Evolutionary conservation across 768 basidiomycete species (phyloP).

Genomic region (Termitomyces sp.): DNA sequence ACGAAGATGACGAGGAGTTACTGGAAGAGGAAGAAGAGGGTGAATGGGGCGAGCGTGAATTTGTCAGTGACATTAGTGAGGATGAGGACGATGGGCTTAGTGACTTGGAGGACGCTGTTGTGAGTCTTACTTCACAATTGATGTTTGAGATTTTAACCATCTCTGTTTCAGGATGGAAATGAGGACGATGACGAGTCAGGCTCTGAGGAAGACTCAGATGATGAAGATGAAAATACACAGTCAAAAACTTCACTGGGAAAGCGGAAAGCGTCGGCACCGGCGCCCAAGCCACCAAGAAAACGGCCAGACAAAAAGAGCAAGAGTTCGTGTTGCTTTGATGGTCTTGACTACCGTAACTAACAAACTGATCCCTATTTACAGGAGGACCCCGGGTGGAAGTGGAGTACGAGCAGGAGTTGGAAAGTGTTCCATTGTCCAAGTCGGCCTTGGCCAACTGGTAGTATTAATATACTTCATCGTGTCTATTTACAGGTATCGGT

Average conservation of each 20-base stretch:
- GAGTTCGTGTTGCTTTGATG: slow-evolving; percentile 35
- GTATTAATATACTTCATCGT: background rate
- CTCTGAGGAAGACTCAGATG: slow-evolving; percentile 41
- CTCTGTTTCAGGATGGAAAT: slow-evolving; percentile 27
- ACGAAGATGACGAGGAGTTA: slow-evolving; percentile 59
- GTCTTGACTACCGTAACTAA: background rate
- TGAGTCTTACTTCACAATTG: slow-evolving; percentile 26
- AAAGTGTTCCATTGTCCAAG: slow-evolving; percentile 52
- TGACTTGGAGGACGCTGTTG: slow-evolving; percentile 66
- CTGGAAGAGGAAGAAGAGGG: slow-evolving; percentile 43
- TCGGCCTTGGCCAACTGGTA: slow-evolving; percentile 53
- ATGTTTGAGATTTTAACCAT: background rate
- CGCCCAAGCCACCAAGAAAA: slow-evolving; percentile 41
- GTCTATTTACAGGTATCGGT: background rate
- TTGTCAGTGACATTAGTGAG: slow-evolving; percentile 71
- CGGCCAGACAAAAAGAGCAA: slow-evolving; percentile 57
- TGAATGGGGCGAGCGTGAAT: slow-evolving; percentile 61
- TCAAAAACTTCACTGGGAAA: slow-evolving; percentile 55
- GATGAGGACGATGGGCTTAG: slow-evolving; percentile 61
- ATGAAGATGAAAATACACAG: slow-evolving; percentile 27
- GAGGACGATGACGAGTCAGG: slow-evolving; percentile 15
- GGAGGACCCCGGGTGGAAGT: slow-evolving; percentile 85
- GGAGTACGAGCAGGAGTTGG: slow-evolving; percentile 94
- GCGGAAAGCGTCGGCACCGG: slow-evolving; percentile 49
- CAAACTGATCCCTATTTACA: slow-evolving; percentile 20